Base-by-base conservation (phyloP, 176 grass and related monocot genomes). In the Oryza punctata region DNA sequence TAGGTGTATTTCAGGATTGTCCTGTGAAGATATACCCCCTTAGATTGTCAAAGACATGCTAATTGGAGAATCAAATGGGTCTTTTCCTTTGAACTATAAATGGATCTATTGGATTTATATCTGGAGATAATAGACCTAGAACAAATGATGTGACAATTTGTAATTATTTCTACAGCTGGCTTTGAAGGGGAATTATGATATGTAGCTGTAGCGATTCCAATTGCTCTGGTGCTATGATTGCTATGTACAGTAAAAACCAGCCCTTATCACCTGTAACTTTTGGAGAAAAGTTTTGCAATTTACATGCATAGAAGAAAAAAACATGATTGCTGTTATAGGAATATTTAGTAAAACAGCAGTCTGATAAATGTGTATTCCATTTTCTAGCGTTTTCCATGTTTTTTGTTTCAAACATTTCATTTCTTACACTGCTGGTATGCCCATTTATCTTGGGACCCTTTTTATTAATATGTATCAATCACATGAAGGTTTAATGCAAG, bases 401-500 rank as follows among this genome's bases (percentile, higher is more conserved):
- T 60, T 60, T 23, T 59, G 54, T 60, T 60, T 60, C 7, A 60
- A 60, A 60, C 54, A 23, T 60, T 60, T 60, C 54, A 60, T 21
- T 60, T 10, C 19, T 10, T 60, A 10, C 54, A 10, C 3, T 60
- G 18, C 54, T n/a, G 10, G 21, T 60, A 1, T 60, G 21, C 54
- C 18, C 54, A 9, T 60, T 60, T 57, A 57, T 57, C 6, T 57
- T 8, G 18, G 50, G 18, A 1, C 7, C 52, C 19, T 60, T 65
- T 33, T 45, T 78, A 26, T 7, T 46, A 29, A 65, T 40, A 70
- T 41, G 26, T 25, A 43, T 50, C n/a, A 77, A 24, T 74, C 9
- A 12, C 10, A 73, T 88, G 12, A 50, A 72, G 44, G 28, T 75
- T 43, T 67, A 76, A 10, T 68, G 43, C 27, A 46, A 94, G 73